A percentile compares a stretch with the other conserved stretches of the same genome.
These are phyloP conservation scores for Psilocybe subaeruginosa DNA, from an alignment of 768 basidiomycete species.

Conservation along the genomic window DNA sequence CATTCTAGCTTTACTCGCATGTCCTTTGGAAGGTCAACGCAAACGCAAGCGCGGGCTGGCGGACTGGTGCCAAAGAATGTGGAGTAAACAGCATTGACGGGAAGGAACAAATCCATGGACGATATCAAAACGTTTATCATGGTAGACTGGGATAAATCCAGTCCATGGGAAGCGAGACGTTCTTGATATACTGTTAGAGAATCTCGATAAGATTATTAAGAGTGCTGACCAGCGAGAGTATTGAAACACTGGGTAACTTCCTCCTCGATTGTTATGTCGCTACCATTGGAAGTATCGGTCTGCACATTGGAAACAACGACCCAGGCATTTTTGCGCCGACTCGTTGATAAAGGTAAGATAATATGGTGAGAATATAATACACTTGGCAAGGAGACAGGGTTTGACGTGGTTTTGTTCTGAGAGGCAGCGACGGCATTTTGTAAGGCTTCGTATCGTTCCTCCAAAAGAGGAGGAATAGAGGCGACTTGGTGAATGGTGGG, in stretches of 20 bases:
- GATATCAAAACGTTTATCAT: slow-evolving; percentile 86
- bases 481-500: slow-evolving; percentile 3
- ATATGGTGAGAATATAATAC: background rate
- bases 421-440: slow-evolving; percentile 18
- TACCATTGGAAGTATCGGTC: slow-evolving; percentile 14
- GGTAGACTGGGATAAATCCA: slow-evolving; percentile 61
- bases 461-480: slow-evolving; percentile 57
- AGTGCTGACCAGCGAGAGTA: slow-evolving; percentile 57
- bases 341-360: slow-evolving; percentile 12
- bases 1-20: slow-evolving; percentile 75
- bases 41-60: slow-evolving; percentile 93
- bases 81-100: slow-evolving; percentile 78
- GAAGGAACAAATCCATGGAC: slow-evolving; percentile 78
- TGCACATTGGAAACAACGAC: slow-evolving; percentile 66
- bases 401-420: slow-evolving; percentile 1
- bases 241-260: slow-evolving; percentile 76
- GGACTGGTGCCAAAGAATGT: slow-evolving; percentile 90
- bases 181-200: slow-evolving; percentile 38
- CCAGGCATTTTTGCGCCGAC: slow-evolving; percentile 59
- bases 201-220: background rate
- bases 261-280: slow-evolving; percentile 57
- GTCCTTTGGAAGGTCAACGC: slow-evolving; percentile 65
- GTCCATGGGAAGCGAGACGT: slow-evolving; percentile 46
- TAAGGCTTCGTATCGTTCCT: slow-evolving; percentile 39
- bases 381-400: background rate